Evolutionary conservation across 139 green algal genomes (phyloP).

Genomic region (Eudorina sp.): DNA sequence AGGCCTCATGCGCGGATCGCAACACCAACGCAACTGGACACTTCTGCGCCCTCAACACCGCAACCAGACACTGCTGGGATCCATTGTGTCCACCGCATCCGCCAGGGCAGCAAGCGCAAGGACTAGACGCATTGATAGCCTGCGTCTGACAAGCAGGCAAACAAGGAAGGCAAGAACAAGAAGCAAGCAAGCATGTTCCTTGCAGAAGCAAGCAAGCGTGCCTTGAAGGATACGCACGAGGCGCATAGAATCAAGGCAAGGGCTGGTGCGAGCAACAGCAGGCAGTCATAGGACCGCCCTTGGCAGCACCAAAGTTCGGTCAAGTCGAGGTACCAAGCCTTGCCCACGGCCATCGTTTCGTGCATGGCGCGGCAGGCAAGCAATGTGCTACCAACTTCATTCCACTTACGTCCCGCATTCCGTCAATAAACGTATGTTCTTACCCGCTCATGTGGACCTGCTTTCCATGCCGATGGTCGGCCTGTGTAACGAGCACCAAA

Average conservation of each 20-base stretch:
- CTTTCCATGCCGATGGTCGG: no score
- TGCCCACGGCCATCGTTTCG: neutral
- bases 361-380: conserved; percentile 19
- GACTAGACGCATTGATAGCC: neutral
- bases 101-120: neutral
- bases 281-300: neutral
- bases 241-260: conserved; percentile 24
- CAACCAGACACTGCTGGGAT: no score
- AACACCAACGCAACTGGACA: no score
- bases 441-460: no score
- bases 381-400: neutral
- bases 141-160: neutral
- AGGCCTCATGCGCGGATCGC: no score
- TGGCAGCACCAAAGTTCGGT: neutral
- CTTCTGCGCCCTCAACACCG: no score
- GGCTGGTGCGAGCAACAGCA: conserved; percentile 12
- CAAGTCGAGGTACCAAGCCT: conserved; percentile 17
- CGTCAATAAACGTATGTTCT: no score
- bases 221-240: neutral
- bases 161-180: conserved; percentile 9
- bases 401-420: no score
- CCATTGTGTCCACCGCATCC: no score
- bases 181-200: conserved; percentile 16
- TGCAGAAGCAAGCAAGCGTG: conserved; percentile 7
- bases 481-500: no score